These are phyloP conservation scores for Dothiorella sarmentorum DNA, from an alignment of 2,329 filamentous ascomycete genomes.

Conservation along the genomic window DNA sequence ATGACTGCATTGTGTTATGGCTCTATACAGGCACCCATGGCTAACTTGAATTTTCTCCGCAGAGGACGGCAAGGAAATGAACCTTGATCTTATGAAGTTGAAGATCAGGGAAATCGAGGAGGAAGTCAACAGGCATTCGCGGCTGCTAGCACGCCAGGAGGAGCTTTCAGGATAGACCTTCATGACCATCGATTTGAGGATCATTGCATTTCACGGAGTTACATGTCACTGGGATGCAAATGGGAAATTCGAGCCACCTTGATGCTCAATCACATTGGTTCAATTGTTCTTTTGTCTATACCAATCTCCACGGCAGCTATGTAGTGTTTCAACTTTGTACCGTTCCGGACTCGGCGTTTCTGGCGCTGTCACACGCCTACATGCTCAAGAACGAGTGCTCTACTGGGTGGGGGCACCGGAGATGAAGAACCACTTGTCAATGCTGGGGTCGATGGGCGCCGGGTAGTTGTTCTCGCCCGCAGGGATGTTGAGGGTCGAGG, in stretches of 20 bases:
- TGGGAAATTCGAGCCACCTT: neutral
- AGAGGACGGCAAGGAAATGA: slow-evolving; percentile 93
- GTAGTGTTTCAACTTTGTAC: slow-evolving; percentile 12
- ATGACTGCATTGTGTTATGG: neutral
- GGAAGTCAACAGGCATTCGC: slow-evolving; percentile 86
- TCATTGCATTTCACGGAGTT: slow-evolving; percentile 19
- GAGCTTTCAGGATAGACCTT: slow-evolving; percentile 57
- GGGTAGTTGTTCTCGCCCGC: slow-evolving; percentile 74
- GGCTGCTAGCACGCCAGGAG: slow-evolving; percentile 75
- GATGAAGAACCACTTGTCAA: slow-evolving; percentile 99
- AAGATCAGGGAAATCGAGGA: slow-evolving; percentile 82
- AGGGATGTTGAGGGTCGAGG: slow-evolving; percentile 72
- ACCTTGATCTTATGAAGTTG: slow-evolving; percentile 74
- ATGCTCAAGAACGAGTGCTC: neutral
- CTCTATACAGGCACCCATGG: neutral
- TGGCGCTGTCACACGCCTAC: slow-evolving; percentile 3
- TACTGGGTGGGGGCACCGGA: slow-evolving; percentile 74
- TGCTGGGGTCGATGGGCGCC: slow-evolving; percentile 89
- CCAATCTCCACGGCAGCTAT: slow-evolving; percentile 15
- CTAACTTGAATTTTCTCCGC: slow-evolving; percentile 15
- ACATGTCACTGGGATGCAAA: neutral
- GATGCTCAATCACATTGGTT: neutral
- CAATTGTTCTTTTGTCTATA: slow-evolving; percentile 19
- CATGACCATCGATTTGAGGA: neutral
- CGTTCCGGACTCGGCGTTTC: neutral